A percentile compares a stretch with the other conserved stretches of the same genome.
Evolutionary conservation across 2,329 filamentous ascomycete genomes (phyloP).

Genomic region (Claviceps maximensis): DNA sequence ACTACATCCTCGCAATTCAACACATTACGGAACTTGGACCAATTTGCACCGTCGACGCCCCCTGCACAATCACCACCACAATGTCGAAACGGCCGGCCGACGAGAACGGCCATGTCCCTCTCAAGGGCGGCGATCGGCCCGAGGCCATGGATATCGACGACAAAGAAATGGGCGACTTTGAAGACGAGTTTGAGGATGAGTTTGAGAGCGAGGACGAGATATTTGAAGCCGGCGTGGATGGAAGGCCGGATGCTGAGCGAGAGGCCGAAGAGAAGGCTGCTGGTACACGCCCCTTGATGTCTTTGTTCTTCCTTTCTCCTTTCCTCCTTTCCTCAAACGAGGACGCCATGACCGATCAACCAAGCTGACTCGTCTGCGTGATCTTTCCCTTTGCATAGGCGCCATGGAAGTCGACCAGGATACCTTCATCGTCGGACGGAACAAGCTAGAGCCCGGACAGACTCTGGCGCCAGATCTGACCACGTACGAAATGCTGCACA

Average conservation of each 20-base stretch:
- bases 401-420: slow-evolving; percentile 90
- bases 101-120: slow-evolving; percentile 31
- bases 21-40: too few relatives aligned
- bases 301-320: too few relatives aligned
- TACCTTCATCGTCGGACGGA: slow-evolving; percentile 90
- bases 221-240: slow-evolving; percentile 86
- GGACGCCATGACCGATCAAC: too few relatives aligned
- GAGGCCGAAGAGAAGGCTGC: slow-evolving; percentile 76
- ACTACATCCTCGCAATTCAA: too few relatives aligned
- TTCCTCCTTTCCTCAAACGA: too few relatives aligned
- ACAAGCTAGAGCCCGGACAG: slow-evolving; percentile 82
- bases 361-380: neutral
- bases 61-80: slow-evolving; percentile 14
- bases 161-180: slow-evolving; percentile 66
- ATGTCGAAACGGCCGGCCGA: slow-evolving; percentile 47
- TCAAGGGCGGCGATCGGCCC: slow-evolving; percentile 49
- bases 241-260: slow-evolving; percentile 78
- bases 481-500: slow-evolving; percentile 98
- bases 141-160: slow-evolving; percentile 54
- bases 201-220: slow-evolving; percentile 86
- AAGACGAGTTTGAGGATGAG: slow-evolving; percentile 89
- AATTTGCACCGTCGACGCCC: too few relatives aligned
- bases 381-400: neutral
- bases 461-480: slow-evolving; percentile 80
- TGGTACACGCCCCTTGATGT: slow-evolving; percentile 8